Conservation (phyloP, 2,329 filamentous ascomycete species). For the Neospermospora avenae region DNA sequence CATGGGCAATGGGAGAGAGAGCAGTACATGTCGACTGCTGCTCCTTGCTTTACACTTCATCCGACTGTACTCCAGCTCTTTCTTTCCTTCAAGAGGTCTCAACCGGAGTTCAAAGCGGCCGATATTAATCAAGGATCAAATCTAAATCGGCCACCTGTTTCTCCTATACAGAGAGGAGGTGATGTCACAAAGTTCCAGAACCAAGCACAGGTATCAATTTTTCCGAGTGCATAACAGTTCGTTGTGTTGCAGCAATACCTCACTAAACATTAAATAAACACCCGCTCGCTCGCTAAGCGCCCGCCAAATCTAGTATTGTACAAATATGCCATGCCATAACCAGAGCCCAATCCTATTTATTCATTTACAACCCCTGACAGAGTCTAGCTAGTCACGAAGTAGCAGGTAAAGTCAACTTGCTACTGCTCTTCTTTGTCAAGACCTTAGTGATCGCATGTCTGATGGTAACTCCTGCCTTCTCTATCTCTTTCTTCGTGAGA, state of each 20-base stretch:
- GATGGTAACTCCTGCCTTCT: constrained; percentile 86
- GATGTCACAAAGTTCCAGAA: too few relatives aligned
- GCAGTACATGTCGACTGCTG: too few relatives aligned
- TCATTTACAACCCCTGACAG: background rate
- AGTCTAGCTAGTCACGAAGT: constrained; percentile 30
- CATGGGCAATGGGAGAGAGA: too few relatives aligned
- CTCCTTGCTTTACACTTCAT: too few relatives aligned
- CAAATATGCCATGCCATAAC: background rate
- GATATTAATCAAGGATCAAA: too few relatives aligned
- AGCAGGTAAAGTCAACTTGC: constrained; percentile 40
- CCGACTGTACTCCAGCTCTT: too few relatives aligned
- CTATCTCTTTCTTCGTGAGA: constrained; percentile 88
- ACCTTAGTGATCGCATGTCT: constrained; percentile 93
- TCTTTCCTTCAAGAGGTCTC: too few relatives aligned
- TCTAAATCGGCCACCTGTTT: too few relatives aligned
- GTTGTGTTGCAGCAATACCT: background rate
- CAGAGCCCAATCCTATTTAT: background rate
- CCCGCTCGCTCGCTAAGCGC: background rate
- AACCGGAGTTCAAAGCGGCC: too few relatives aligned
- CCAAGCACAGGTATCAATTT: too few relatives aligned
- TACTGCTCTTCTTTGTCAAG: constrained; percentile 62
- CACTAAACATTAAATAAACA: constrained; percentile 9
- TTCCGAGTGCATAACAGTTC: too few relatives aligned
- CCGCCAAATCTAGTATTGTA: background rate
- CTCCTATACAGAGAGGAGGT: too few relatives aligned